These are phyloP conservation scores for Ganoderma resinaceum DNA, from an alignment of 1,284 basidiomycete genomes.

Conservation along the genomic window DNA sequence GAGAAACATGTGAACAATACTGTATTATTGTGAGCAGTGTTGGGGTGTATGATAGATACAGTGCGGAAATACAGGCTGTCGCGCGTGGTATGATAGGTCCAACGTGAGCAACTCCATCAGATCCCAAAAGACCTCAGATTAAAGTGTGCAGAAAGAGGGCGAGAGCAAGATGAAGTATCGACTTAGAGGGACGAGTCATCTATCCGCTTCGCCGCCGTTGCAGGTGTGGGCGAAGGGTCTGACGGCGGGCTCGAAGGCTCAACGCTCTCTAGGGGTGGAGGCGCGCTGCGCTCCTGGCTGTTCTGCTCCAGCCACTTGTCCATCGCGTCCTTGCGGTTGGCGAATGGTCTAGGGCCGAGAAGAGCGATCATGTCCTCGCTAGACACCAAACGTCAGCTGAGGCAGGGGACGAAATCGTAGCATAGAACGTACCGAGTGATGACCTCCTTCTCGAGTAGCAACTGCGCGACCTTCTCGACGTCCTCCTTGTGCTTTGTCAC, in stretches of 20 bases:
- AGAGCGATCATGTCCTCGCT: constrained; percentile 89
- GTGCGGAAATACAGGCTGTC: constrained; percentile 29
- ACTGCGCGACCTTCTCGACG: constrained; percentile 93
- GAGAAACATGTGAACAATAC: not conserved
- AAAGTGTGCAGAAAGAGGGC: constrained; percentile 14
- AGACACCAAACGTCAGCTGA: constrained; percentile 30
- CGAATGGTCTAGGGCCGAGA: constrained; percentile 87
- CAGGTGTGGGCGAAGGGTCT: constrained; percentile 39
- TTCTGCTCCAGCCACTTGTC: constrained; percentile 91
- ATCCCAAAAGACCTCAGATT: constrained; percentile 20
- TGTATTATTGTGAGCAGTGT: constrained; percentile 32
- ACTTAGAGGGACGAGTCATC: constrained; percentile 32
- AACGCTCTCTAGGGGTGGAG: constrained; percentile 58
- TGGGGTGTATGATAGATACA: constrained; percentile 36
- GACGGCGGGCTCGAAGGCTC: constrained; percentile 35
- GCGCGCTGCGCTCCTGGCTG: constrained; percentile 59
- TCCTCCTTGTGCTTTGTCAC: constrained; percentile 85
- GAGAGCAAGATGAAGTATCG: constrained; percentile 12
- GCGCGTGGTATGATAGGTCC: constrained; percentile 30
- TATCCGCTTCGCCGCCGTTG: constrained; percentile 56
- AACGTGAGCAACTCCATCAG: constrained; percentile 29
- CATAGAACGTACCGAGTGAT: constrained; percentile 76
- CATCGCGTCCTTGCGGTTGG: constrained; percentile 85
- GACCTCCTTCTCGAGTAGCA: constrained; percentile 93
- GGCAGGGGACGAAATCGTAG: not conserved